Conservation (phyloP, 2,329 filamentous ascomycete species). For the Fusarium abutilonis region DNA sequence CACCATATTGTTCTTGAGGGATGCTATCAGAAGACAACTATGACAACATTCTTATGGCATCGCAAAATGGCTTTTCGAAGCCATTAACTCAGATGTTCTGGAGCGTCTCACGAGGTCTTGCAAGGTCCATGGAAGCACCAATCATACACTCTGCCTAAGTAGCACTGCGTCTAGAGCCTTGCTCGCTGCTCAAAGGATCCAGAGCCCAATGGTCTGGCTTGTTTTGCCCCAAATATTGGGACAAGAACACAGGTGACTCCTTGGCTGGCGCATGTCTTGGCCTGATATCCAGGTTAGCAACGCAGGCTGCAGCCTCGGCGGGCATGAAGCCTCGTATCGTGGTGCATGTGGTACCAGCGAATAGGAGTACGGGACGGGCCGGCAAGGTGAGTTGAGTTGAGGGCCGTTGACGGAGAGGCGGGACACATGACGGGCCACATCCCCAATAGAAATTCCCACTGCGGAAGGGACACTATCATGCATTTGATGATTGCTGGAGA, state of each 20-base stretch:
- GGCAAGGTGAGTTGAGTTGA: conserved; percentile 22
- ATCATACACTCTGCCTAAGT: conserved; percentile 8
- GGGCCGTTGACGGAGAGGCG: conserved; percentile 12
- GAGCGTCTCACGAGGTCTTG: conserved; percentile 18
- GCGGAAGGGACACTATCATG: conserved; percentile 21
- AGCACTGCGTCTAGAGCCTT: conserved; percentile 31
- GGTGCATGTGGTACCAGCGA: conserved; percentile 25
- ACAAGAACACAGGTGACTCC: conserved; percentile 36
- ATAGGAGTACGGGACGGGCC: conserved; percentile 31
- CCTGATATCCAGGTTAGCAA: conserved; percentile 16
- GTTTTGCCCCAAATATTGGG: conserved; percentile 13
- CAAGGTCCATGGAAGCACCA: conserved; percentile 10
- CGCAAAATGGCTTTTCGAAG: background rate
- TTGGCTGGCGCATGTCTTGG: conserved; percentile 36
- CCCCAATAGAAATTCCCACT: conserved; percentile 17
- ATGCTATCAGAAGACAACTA: background rate
- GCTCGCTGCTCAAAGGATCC: conserved; percentile 14
- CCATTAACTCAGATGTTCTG: background rate
- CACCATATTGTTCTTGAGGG: background rate
- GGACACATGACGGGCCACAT: conserved; percentile 39
- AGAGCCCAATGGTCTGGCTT: conserved; percentile 22
- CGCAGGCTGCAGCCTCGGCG: conserved; percentile 28
- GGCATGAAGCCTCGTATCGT: conserved; percentile 38
- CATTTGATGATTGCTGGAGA: conserved; percentile 17
- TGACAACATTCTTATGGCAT: conserved; percentile 29